Base-by-base conservation (phyloP, 192 early-diverging fungal species). In the Obelidium mucronatum region DNA sequence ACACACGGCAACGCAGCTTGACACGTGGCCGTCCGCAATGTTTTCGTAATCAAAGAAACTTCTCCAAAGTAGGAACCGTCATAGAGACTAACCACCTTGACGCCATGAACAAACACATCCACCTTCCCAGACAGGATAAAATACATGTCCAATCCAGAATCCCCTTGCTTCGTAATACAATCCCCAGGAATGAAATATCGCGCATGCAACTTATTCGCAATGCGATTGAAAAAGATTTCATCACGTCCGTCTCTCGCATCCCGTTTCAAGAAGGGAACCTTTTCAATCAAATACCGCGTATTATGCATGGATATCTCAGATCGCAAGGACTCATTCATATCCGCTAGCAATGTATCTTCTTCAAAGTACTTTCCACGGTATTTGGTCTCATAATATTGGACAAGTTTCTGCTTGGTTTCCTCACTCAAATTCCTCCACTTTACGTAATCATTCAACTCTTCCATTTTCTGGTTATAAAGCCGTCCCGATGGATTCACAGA, bases 261-360 rank as follows among this genome's bases (percentile, higher is more conserved):
- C n/a, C n/a, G n/a, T n/a, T n/a, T n/a, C n/a, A n/a, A n/a, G n/a
- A n/a, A n/a, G n/a, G n/a, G n/a, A n/a, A n/a, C n/a, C n/a, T n/a
- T n/a, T n/a, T n/a, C n/a, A n/a, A n/a, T n/a, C n/a, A n/a, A n/a
- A 37, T 30, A 36, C 33, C 69, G 1, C 24, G 52, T 66, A 39
- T 80, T 80, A 3, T 80, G 75, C 6, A 80, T 19, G n/a, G 79
- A 30, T 28, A 80, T 81, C 40, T 80, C 79, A 80, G 66, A 28
- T 54, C 76, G 17, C 19, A 79, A 37, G 33, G 75, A 73, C 15
- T 74, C 64, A 36, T 79, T 79, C 55, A 79, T 63, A n/a, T n/a
- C n/a, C n/a, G n/a, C n/a, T n/a, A n/a, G n/a, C n/a, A n/a, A n/a
- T n/a, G n/a, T n/a, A n/a, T n/a, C n/a, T n/a, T n/a, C n/a, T n/a